These are phyloP conservation scores for Discostella pseudostelligera DNA, from an alignment of 108 stramenopile species.

Conservation along the genomic window DNA sequence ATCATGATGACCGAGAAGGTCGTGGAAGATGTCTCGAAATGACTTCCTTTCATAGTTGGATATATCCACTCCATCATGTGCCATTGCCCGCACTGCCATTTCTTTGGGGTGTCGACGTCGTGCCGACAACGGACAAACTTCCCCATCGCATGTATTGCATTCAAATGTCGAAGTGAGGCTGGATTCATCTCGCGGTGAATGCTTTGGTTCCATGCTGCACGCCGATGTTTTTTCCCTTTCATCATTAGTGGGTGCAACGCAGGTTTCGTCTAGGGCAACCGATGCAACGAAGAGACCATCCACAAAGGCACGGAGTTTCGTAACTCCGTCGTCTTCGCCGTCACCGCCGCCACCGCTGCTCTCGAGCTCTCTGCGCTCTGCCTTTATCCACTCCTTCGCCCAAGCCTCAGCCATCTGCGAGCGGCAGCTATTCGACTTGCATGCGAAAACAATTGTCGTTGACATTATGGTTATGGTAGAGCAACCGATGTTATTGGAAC, in stretches of 20 bases:
- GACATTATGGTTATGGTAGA: slow-evolving; percentile 26
- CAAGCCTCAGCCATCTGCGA: slow-evolving; percentile 58
- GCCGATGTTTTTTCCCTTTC: too few relatives aligned
- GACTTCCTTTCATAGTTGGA: slow-evolving; percentile 36
- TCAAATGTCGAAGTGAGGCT: slow-evolving; percentile 3
- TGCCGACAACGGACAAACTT: slow-evolving; percentile 11
- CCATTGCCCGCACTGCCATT: slow-evolving; percentile 49
- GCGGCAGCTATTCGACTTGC: slow-evolving; percentile 51
- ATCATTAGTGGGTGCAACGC: slow-evolving; percentile 10
- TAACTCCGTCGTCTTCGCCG: slow-evolving; percentile 3
- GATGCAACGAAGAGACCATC: slow-evolving; percentile 32
- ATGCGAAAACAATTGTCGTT: slow-evolving; percentile 49
- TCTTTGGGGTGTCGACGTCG: slow-evolving; percentile 26
- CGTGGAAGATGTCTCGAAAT: slow-evolving; percentile 33
- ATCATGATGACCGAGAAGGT: slow-evolving; percentile 2
- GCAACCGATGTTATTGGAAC: too few relatives aligned
- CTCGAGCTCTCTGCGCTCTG: slow-evolving; percentile 20
- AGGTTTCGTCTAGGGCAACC: slow-evolving; percentile 41
- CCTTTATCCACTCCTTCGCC: slow-evolving; percentile 41
- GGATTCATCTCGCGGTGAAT: background rate
- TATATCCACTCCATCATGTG: slow-evolving; percentile 48
- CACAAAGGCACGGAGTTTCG: slow-evolving; percentile 24
- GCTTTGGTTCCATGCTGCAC: too few relatives aligned
- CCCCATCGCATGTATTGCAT: slow-evolving; percentile 38
- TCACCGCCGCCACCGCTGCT: background rate